phyloP scores from a whole-genome alignment of 345 rosid genomes.

The Eucalyptus urophylla region DNA sequence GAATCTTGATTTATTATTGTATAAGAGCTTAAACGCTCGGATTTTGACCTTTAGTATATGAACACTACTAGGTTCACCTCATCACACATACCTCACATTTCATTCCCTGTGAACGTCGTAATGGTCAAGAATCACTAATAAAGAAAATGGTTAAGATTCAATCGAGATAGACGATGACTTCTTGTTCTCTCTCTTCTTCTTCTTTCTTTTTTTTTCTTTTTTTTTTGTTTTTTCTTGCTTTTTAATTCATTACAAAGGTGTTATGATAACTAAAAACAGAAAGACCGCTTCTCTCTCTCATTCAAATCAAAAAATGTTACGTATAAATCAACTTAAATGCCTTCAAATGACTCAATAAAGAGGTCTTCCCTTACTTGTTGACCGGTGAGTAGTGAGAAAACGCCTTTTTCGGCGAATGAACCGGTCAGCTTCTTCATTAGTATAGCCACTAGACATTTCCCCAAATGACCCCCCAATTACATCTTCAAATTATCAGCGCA shows the following conservation, averaged over 20 bases:
- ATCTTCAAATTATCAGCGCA: neutral
- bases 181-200: neutral
- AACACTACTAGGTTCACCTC: neutral
- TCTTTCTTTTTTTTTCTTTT: neutral
- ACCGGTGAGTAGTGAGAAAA: neutral
- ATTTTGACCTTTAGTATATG: neutral
- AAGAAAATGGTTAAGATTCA: neutral
- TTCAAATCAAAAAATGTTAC: neutral
- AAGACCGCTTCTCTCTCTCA: neutral
- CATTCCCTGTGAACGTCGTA: neutral
- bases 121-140: neutral
- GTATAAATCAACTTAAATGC: neutral
- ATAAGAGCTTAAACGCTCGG: neutral
- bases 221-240: neutral
- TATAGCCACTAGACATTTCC: neutral
- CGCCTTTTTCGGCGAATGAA: neutral
- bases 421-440: neutral
- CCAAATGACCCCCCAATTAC: neutral
- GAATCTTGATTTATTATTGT: neutral
- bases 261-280: neutral
- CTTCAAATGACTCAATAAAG: neutral
- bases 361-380: neutral
- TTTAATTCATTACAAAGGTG: neutral
- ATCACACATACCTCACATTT: neutral
- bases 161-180: neutral